These are phyloP conservation scores for Triangularia setosa DNA, from an alignment of 2,329 filamentous ascomycete species.

Conservation along the genomic window DNA sequence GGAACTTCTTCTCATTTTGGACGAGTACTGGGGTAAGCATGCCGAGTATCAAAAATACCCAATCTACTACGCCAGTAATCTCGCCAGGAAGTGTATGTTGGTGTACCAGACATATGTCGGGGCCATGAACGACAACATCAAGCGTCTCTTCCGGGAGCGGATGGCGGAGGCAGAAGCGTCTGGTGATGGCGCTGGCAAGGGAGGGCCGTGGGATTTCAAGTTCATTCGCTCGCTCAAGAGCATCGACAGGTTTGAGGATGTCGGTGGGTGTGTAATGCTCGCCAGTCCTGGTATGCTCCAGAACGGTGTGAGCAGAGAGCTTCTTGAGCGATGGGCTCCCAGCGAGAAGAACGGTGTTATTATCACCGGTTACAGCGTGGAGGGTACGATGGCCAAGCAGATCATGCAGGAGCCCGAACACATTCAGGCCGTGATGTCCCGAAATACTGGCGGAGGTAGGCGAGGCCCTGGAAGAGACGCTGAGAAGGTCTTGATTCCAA, in stretches of 20 bases:
- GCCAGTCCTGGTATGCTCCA: slow-evolving; percentile 98
- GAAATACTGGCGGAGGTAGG: slow-evolving; percentile 60
- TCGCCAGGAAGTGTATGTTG: slow-evolving; percentile 95
- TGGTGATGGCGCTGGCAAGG: slow-evolving; percentile 69
- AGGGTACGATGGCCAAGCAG: slow-evolving; percentile 96
- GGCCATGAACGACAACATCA: slow-evolving; percentile 99
- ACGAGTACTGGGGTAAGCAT: slow-evolving; percentile 95
- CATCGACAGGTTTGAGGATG: slow-evolving; percentile 91
- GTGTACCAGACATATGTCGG: slow-evolving; percentile 98
- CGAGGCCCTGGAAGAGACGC: slow-evolving; percentile 63
- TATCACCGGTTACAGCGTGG: slow-evolving; percentile 96
- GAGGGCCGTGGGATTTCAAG: slow-evolving; percentile 94
- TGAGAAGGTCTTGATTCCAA: slow-evolving; percentile 88
- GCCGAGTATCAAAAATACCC: slow-evolving; percentile 83
- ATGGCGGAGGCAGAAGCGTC: slow-evolving; percentile 86
- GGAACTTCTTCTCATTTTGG: slow-evolving; percentile 87
- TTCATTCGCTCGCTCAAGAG: slow-evolving; percentile 90
- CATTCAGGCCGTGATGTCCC: slow-evolving; percentile 89
- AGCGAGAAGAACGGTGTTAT: slow-evolving; percentile 97
- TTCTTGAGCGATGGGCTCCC: slow-evolving; percentile 93
- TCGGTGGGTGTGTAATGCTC: slow-evolving; percentile 94
- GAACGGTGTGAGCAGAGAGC: slow-evolving; percentile 86
- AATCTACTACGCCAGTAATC: slow-evolving; percentile 95
- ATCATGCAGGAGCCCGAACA: slow-evolving; percentile 93
- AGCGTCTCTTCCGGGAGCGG: slow-evolving; percentile 84